phyloP scores from a whole-genome alignment of 306 rosid genomes.

The Casuarina cunninghamiana region DNA sequence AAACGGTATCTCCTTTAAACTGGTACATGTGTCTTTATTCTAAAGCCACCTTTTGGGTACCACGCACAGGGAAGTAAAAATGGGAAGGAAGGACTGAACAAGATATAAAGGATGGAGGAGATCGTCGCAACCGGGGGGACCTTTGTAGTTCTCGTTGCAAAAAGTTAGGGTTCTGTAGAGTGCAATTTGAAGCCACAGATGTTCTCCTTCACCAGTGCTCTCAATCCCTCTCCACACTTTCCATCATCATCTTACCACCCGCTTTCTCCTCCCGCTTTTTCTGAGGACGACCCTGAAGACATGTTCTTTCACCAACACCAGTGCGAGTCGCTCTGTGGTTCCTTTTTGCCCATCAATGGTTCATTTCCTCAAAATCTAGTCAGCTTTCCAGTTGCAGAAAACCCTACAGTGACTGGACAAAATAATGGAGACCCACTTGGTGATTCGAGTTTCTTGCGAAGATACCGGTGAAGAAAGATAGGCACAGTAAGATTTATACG shows the following conservation, averaged over 20 bases:
- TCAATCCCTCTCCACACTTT: conserved; percentile 50
- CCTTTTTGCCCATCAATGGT: conserved; percentile 34
- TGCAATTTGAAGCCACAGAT: conserved; percentile 36
- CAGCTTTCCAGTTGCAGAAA: conserved; percentile 33
- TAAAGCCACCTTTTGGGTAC: conserved; percentile 11
- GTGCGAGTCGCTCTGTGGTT: conserved; percentile 40
- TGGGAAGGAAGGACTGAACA: conserved; percentile 10
- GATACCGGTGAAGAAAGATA: conserved; percentile 58
- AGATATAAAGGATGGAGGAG: conserved; percentile 12
- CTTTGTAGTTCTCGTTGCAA: conserved; percentile 37
- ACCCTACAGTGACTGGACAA: conserved; percentile 26
- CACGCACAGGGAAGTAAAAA: not conserved
- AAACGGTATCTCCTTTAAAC: too few relatives aligned
- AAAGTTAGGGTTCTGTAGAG: conserved; percentile 38
- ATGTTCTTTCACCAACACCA: conserved; percentile 28
- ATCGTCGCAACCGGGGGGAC: conserved; percentile 27
- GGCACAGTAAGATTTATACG: conserved; percentile 94
- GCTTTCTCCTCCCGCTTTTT: conserved; percentile 29
- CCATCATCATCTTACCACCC: conserved; percentile 44
- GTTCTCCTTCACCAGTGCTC: conserved; percentile 53
- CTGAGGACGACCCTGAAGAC: conserved; percentile 33
- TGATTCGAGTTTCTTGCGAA: conserved; percentile 33
- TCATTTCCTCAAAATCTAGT: conserved; percentile 33
- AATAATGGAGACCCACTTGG: conserved; percentile 22
- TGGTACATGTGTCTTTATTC: not conserved